A percentile compares a stretch with the other conserved stretches of the same genome.
Evolutionary conservation across 2,329 filamentous ascomycete genomes (phyloP).

Genomic region (Ophiostoma triangulosporum): DNA sequence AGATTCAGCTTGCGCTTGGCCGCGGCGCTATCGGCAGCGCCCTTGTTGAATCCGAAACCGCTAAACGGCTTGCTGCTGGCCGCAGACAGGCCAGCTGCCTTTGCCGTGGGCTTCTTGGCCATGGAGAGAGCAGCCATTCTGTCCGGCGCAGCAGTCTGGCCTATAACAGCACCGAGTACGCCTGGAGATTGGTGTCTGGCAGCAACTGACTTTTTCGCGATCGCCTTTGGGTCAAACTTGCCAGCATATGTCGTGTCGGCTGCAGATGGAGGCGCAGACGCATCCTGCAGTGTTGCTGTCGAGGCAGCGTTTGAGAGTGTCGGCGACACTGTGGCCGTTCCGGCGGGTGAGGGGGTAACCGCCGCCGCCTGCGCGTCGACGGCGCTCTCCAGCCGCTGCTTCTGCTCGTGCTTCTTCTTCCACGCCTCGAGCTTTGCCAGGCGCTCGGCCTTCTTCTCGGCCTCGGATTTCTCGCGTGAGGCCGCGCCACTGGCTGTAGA

Average conservation of each 20-base stretch:
- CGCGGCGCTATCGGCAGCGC: constrained; percentile 51
- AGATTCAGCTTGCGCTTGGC: constrained; percentile 67
- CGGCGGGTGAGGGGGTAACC: constrained; percentile 10
- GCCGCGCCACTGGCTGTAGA: neutral
- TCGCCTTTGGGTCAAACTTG: constrained; percentile 79
- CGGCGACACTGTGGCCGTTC: constrained; percentile 20
- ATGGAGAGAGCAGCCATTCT: neutral
- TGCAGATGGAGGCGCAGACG: constrained; percentile 33
- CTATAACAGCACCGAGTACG: constrained; percentile 34
- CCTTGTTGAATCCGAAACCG: constrained; percentile 58
- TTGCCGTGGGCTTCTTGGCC: constrained; percentile 1
- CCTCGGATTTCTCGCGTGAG: constrained; percentile 42
- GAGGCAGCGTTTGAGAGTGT: neutral
- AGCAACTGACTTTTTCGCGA: constrained; percentile 63
- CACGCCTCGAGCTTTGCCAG: constrained; percentile 75
- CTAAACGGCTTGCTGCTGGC: constrained; percentile 51
- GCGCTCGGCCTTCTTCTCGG: constrained; percentile 66
- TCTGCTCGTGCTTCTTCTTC: constrained; percentile 79
- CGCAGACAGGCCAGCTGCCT: constrained; percentile 4
- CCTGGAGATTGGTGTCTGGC: constrained; percentile 42
- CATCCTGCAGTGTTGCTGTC: constrained; percentile 17
- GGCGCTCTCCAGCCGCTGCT: constrained; percentile 58
- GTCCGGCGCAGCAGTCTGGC: constrained; percentile 11
- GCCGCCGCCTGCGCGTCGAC: constrained; percentile 56
- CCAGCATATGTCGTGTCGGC: constrained; percentile 51